Percentiles rank a stretch among this genome's conserved stretches.
Conservation (phyloP, 768 basidiomycete species). For the Termitomyces sp. region DNA sequence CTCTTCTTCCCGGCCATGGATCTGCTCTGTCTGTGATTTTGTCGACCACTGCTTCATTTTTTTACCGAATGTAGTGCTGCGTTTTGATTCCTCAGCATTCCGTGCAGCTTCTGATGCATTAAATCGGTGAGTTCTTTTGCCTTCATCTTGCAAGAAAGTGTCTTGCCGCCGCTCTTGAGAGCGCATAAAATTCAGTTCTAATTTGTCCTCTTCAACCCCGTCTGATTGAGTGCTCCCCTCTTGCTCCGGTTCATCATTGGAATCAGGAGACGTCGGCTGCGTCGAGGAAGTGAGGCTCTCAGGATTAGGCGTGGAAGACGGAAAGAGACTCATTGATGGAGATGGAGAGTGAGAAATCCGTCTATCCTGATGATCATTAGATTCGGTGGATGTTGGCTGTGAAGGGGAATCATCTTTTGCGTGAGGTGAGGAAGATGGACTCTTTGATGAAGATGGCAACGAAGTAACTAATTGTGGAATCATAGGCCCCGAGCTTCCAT, state of each 20-base stretch:
- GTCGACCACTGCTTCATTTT: too few species aligned
- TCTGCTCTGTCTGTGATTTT: too few species aligned
- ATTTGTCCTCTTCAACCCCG: not conserved
- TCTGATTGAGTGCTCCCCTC: not conserved
- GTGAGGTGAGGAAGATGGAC: not conserved
- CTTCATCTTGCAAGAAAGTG: not conserved
- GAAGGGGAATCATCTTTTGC: not conserved
- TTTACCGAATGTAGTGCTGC: too few species aligned
- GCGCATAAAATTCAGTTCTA: not conserved
- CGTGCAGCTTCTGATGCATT: not conserved
- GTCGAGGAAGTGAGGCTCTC: not conserved
- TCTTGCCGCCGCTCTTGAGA: conserved; percentile 2
- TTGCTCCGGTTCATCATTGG: not conserved
- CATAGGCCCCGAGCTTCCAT: too few species aligned
- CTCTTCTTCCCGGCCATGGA: too few species aligned
- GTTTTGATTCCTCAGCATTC: too few species aligned
- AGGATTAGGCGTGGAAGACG: not conserved
- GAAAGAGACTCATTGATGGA: not conserved
- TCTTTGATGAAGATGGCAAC: not conserved
- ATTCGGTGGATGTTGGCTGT: not conserved
- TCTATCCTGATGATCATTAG: not conserved
- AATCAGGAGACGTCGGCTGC: not conserved
- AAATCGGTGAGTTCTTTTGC: not conserved
- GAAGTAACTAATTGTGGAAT: too few species aligned
- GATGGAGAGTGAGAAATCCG: not conserved